Base-by-base conservation (phyloP, 768 basidiomycete genomes). In the Phylloporus sp. region DNA sequence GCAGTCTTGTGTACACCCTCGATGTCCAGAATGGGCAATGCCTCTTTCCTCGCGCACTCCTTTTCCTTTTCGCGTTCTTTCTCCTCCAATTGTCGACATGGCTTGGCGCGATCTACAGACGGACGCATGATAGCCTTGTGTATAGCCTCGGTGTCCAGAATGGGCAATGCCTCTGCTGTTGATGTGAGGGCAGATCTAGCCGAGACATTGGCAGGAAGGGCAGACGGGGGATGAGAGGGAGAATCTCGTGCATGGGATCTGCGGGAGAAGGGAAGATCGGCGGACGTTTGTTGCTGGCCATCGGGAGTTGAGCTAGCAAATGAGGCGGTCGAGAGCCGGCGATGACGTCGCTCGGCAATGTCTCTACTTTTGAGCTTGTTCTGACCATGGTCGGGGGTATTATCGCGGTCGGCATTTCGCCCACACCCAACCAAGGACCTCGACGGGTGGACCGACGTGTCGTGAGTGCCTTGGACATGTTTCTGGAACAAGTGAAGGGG, bases 71-170 rank as follows among this genome's bases (percentile, higher is more conserved):
- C 82, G 14, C 90, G 76, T 55, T 87, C 84, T 50, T 82, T 84
- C 61, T 94, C 92, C 55, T 93, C 91, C 41, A 85, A 77, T 58
- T 88, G 83, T 38, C 89, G 72, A 44, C 91, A 73, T 50, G 84
- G 77, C 58, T 80, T 84, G 6, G 91, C 91, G 32, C 90, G 78
- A 50, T 88, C 90, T 2, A 90, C 91, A 6, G 87, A 87, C 44
- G 66, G 77, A 50, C 90, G 90, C 91, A 93, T 92, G 15, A 82
- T 69, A 37, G 81, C 79, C 62, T 86, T 86, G 47, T 78, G 75
- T n/a, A 71, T 77, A 42, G 80, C 80, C 41, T 90, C 85, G 24
- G 86, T 58, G 45, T 81, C 80, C 27, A 70, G 62, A 21, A 51
- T 48, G 31, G 63, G n/a, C n/a, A n/a, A n/a, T 22, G 88, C 90